These are phyloP conservation scores for Podospora conica DNA, from an alignment of 495 filamentous ascomycete genomes.

Conservation along the genomic window DNA sequence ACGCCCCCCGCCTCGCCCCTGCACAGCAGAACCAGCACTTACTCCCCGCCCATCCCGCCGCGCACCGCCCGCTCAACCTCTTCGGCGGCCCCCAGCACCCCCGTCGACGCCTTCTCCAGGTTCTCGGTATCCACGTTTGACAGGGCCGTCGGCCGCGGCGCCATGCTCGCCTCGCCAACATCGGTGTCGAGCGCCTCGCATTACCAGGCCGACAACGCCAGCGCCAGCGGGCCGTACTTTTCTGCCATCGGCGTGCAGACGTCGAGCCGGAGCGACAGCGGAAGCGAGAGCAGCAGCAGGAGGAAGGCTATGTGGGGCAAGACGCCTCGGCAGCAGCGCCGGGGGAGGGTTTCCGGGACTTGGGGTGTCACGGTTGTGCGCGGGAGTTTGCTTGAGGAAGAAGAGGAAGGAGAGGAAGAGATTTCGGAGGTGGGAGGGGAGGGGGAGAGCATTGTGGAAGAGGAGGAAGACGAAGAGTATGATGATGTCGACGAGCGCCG, in stretches of 20 bases:
- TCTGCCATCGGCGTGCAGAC: neutral
- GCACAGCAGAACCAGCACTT: too few relatives aligned
- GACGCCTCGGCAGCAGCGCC: neutral
- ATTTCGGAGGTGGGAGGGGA: neutral
- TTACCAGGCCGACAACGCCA: neutral
- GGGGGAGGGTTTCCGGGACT: neutral
- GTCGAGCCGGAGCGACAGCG: neutral
- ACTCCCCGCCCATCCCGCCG: neutral
- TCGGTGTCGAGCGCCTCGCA: neutral
- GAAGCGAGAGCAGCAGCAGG: neutral
- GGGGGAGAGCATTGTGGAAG: neutral
- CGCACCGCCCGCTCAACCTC: neutral
- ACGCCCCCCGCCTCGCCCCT: constrained; percentile 15
- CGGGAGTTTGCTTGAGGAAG: neutral
- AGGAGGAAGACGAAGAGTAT: constrained; percentile 7
- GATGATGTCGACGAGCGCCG: constrained; percentile 15
- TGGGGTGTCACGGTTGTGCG: neutral
- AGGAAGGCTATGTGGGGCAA: neutral
- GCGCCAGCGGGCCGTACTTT: neutral
- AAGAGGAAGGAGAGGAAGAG: neutral
- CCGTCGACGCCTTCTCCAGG: too few relatives aligned
- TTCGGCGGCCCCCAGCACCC: constrained; percentile 3
- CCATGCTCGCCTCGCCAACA: neutral
- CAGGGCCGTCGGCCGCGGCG: neutral
- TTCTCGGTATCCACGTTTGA: neutral